phyloP scores from a whole-genome alignment of 495 filamentous ascomycete species.

The Penicillium taxi region DNA sequence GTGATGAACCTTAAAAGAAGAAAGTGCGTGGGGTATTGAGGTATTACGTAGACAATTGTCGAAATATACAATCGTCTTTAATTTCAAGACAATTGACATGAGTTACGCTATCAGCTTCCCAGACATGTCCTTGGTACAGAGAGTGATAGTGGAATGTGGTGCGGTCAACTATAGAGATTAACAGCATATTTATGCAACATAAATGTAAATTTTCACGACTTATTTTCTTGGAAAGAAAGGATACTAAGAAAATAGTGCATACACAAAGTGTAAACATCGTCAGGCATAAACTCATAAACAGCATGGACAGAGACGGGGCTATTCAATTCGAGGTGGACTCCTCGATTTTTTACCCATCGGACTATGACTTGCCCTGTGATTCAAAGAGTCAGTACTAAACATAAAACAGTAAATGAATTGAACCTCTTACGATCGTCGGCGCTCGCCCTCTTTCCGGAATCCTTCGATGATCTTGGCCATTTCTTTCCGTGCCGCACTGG shows the following conservation, averaged over 20 bases:
- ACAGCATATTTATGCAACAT: too few relatives aligned
- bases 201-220: too few relatives aligned
- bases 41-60: too few relatives aligned
- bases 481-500: conserved; percentile 65
- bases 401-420: conserved; percentile 1
- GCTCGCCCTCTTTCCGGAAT: conserved; percentile 73
- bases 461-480: conserved; percentile 81
- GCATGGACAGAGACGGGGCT: conserved; percentile 2
- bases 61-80: too few relatives aligned
- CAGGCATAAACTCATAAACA: conserved; percentile 12
- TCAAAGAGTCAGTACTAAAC: conserved; percentile 2
- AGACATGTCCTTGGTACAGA: conserved; percentile 65
- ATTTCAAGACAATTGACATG: too few relatives aligned
- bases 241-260: conserved; percentile 9
- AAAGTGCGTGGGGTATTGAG: too few relatives aligned
- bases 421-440: conserved; percentile 64
- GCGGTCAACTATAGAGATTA: conserved; percentile 81
- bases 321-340: conserved; percentile 42
- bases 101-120: conserved; percentile 60
- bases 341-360: conserved; percentile 34
- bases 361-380: conserved; percentile 22
- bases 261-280: conserved; percentile 6
- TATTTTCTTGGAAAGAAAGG: not conserved
- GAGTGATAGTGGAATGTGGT: conserved; percentile 97
- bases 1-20: too few relatives aligned